Evolutionary conservation across 495 filamentous ascomycete genomes (phyloP), one percentile per base, ranked within the genome.

Genomic region (Sordaria brevicollis): DNA sequence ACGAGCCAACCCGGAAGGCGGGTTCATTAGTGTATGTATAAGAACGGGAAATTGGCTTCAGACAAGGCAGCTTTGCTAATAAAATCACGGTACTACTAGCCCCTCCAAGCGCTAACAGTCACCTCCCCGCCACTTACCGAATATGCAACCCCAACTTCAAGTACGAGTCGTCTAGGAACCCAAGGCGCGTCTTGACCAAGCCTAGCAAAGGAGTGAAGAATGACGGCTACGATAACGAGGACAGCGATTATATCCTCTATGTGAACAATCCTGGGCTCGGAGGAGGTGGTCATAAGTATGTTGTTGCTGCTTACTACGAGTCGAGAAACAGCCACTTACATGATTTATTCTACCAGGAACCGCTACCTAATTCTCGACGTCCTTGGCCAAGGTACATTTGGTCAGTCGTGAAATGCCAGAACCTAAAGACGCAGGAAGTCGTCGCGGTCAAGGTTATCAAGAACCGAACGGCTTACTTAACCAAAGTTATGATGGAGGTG

Each of bases 401-500:
- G 96, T n/a, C 96, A 99, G 96, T 99, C 15, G 96, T 99, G 65
- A 99, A 99, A 82, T 99, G 96, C 79, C 96, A 99, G 80, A 99
- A 98, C 74, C 80, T 98, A 73, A 97, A 96, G 79, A 97, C 96
- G 0, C 93, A 96, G 78, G 96, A 99, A 79, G 96, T 99, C 37
- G 94, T 99, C 33, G 96, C 96, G 1, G 96, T 99, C 70, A 99
- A 99, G 82, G 96, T 98, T 35, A 94, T 99, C 82, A 99, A 99
- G 80, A 99, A 99, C 79, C 89, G 96, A 78, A 98, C 95, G 0
- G 96, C 96, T 19, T 99, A 99, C 76, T 99, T 99, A 99, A 99
- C 76, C 96, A 99, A 80, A 99, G 96, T n/a, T 79, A 99, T 99
- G 96, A 99, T 99, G 96, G 96, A 99, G 75, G 96, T 99, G 34